A percentile compares a stretch with the other conserved stretches of the same genome.
phyloP scores from a whole-genome alignment of 768 basidiomycete genomes.

The Erythrobasidium yunnanense region DNA sequence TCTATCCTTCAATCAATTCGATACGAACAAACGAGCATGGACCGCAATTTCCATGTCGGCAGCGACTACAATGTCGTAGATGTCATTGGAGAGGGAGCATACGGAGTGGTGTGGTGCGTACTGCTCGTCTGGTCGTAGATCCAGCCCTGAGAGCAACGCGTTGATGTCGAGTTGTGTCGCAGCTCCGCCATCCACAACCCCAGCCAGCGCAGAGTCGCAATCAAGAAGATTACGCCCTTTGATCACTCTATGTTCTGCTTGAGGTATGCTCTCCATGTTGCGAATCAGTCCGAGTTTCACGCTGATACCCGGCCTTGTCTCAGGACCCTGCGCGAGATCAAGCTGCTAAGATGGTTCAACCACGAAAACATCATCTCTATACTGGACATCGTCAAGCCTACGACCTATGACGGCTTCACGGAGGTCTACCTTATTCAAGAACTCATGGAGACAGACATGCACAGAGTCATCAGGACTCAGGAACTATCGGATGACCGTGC shows the following conservation, averaged over 20 bases:
- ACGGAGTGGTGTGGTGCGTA: slow-evolving; percentile 66
- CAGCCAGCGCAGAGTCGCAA: slow-evolving; percentile 81
- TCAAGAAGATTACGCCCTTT: slow-evolving; percentile 92
- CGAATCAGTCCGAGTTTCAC: too few species aligned
- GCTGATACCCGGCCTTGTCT: slow-evolving; percentile 61
- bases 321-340: slow-evolving; percentile 75
- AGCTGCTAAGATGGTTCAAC: slow-evolving; percentile 50
- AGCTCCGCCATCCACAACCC: slow-evolving; percentile 73
- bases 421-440: slow-evolving; percentile 60
- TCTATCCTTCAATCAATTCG: background rate
- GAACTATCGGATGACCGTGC: slow-evolving; percentile 80
- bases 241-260: slow-evolving; percentile 58
- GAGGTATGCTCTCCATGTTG: too few species aligned
- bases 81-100: slow-evolving; percentile 41
- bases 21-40: slow-evolving; percentile 27
- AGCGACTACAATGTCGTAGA: slow-evolving; percentile 38
- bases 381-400: slow-evolving; percentile 74
- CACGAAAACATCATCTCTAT: slow-evolving; percentile 69
- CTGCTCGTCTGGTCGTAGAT: background rate
- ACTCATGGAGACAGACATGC: slow-evolving; percentile 50
- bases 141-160: too few species aligned
- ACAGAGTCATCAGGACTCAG: slow-evolving; percentile 89
- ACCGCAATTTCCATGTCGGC: slow-evolving; percentile 38
- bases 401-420: slow-evolving; percentile 68
- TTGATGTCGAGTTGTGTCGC: slow-evolving; percentile 1